Evolutionary conservation across 179 eudicot species (phyloP), one percentile per base, ranked within the genome.

Genomic region (Silene vulgaris): DNA sequence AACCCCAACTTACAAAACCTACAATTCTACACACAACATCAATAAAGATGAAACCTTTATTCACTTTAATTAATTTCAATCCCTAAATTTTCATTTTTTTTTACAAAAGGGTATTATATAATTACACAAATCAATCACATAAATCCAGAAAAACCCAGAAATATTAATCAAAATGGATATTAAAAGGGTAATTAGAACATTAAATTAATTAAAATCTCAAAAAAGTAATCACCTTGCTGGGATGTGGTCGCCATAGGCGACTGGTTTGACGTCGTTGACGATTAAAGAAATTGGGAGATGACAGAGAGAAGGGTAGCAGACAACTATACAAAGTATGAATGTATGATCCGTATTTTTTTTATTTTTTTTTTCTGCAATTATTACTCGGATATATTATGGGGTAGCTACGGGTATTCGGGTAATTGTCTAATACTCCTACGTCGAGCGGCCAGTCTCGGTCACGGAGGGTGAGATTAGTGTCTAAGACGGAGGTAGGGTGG

Each of bases 161-260:
- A 75, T 6, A 62, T 54, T 5, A 45, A 29, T 4, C 17, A 64
- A 56, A 9, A n/a, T 14, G 60, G 60, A 56, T 56, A 28, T 29
- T 63, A 14, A 43, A 35, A 0, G 19, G 48, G 56, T n/a, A 54
- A n/a, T 1, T 6, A 29, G 0, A 23, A 40, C 32, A 19, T 4
- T 12, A 63, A 69, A 16, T 32, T 7, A 32, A 73, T 43, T 50
- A 37, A 62, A 17, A 56, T 56, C 19, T 3, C 19, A n/a, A 56
- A 28, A 35, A 9, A 37, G 0, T 1, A 2, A 76, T 76, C 78
- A 75, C 82, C 78, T 69, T 37, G 82, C 56, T 71, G 82, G 50
- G 82, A 68, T 17, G 85, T 16, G n/a, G 85, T 69, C 68, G 85
- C 80, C 85, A 82, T 82, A 61, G 73, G 77, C 80, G 76, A 74